Evolutionary conservation across 495 filamentous ascomycete genomes (phyloP).

Genomic region (Evansstolkia leycettana): DNA sequence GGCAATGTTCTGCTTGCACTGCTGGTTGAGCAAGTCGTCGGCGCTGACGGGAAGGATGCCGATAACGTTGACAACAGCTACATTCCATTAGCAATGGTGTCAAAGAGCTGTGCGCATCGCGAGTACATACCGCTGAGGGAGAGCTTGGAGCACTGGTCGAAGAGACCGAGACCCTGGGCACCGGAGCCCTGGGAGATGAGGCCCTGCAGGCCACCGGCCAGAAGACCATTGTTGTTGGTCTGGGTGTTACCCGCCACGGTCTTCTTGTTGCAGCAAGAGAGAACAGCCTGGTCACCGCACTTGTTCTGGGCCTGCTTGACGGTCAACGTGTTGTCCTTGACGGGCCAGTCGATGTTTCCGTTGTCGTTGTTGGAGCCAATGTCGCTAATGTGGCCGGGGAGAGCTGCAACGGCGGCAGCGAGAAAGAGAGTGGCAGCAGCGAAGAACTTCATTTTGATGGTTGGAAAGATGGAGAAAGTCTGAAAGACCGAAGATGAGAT

Average conservation of each 20-base stretch:
- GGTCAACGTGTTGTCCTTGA: constrained; percentile 27
- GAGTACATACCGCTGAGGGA: constrained; percentile 13
- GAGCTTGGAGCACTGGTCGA: constrained; percentile 30
- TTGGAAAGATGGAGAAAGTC: constrained; percentile 1
- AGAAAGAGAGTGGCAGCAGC: constrained; percentile 3
- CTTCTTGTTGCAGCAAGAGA: constrained; percentile 37
- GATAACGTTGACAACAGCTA: constrained; percentile 1
- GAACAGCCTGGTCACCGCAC: constrained; percentile 37
- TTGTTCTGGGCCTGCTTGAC: constrained; percentile 34
- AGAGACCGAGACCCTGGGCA: constrained; percentile 21
- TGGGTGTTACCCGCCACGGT: constrained; percentile 33
- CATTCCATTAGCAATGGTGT: not conserved
- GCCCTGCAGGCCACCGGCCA: constrained; percentile 18
- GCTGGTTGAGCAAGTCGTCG: constrained; percentile 31
- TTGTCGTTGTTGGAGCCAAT: not conserved
- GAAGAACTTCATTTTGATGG: constrained; percentile 7
- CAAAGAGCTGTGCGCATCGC: not conserved
- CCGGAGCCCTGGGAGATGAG: constrained; percentile 22
- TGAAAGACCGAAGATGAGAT: not conserved
- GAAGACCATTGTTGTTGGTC: constrained; percentile 14
- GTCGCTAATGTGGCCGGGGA: constrained; percentile 1
- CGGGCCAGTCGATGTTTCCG: constrained; percentile 18
- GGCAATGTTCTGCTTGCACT: constrained; percentile 43
- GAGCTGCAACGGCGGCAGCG: constrained; percentile 5
- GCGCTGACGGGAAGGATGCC: constrained; percentile 16